These are phyloP conservation scores for Withania somnifera DNA, from an alignment of 305 asterid genomes.

Conservation along the genomic window DNA sequence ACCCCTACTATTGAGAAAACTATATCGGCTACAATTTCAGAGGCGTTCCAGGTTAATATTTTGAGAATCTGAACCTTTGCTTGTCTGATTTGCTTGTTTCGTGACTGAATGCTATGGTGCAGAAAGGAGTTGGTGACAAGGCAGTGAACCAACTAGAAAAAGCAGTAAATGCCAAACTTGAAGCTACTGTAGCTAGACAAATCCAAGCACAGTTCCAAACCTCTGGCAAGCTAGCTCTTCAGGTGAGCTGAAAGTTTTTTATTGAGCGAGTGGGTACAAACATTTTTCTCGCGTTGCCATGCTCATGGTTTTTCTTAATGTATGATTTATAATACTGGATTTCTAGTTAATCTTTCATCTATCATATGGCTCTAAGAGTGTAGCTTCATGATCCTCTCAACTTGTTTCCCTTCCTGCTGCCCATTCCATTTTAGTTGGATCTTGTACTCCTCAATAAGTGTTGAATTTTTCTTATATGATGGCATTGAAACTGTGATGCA, in stretches of 20 bases:
- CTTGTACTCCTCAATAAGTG: background rate
- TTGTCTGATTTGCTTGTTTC: slow-evolving; percentile 5
- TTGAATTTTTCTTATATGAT: slow-evolving; percentile 2
- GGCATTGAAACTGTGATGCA: slow-evolving; percentile 26
- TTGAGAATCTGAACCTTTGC: slow-evolving; percentile 2
- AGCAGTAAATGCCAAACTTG: slow-evolving; percentile 70
- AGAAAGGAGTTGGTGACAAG: slow-evolving; percentile 92
- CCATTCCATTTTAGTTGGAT: background rate
- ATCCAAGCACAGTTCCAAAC: slow-evolving; percentile 82
- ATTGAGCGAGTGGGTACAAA: background rate
- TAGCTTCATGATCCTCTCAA: background rate
- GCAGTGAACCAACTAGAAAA: slow-evolving; percentile 76
- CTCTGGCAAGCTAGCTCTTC: slow-evolving; percentile 91
- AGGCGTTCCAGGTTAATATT: slow-evolving; percentile 66
- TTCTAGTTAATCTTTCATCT: background rate
- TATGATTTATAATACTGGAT: background rate
- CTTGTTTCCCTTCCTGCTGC: background rate
- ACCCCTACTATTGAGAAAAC: slow-evolving; percentile 67
- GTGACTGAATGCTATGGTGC: slow-evolving; percentile 27
- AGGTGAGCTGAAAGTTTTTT: slow-evolving; percentile 28
- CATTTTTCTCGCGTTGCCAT: background rate
- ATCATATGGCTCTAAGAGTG: background rate
- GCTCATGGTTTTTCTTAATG: background rate
- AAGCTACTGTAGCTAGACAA: slow-evolving; percentile 68
- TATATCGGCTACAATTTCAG: slow-evolving; percentile 48